Percentiles rank a stretch among this genome's conserved stretches.
Evolutionary conservation across 163 green algal genomes (phyloP).

Genomic region (Dunaliella salina): DNA sequence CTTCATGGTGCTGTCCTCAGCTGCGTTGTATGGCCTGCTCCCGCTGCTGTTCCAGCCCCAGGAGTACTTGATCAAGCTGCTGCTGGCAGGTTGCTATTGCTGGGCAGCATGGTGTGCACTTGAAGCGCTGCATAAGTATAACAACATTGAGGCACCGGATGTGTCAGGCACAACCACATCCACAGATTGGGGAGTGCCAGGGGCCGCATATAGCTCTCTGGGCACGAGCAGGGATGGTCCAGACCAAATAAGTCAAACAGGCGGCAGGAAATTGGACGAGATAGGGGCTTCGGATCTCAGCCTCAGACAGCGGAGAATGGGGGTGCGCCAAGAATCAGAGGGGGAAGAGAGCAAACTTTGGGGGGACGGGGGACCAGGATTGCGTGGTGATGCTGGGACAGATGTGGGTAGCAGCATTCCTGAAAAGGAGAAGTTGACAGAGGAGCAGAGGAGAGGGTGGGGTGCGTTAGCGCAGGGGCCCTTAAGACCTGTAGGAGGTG

Average conservation of each 20-base stretch:
- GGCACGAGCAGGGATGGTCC: neutral
- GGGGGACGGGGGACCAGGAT: too few relatives aligned
- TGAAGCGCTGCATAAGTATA: neutral
- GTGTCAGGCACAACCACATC: neutral
- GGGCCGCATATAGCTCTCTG: neutral
- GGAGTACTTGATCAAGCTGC: constrained; percentile 76
- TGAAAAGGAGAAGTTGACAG: too few relatives aligned
- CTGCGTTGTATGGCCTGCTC: constrained; percentile 71
- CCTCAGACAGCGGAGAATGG: too few relatives aligned
- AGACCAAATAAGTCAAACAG: neutral
- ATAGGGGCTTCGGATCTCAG: too few relatives aligned
- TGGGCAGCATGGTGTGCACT: constrained; percentile 22
- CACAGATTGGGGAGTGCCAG: neutral
- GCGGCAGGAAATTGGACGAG: too few relatives aligned
- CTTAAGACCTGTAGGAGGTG: too few relatives aligned
- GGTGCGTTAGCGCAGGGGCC: too few relatives aligned
- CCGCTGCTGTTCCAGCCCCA: constrained; percentile 75
- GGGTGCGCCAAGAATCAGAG: too few relatives aligned
- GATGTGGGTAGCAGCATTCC: too few relatives aligned
- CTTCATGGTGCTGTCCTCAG: constrained; percentile 60
- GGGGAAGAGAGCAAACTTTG: too few relatives aligned
- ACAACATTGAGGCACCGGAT: neutral
- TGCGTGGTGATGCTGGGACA: too few relatives aligned
- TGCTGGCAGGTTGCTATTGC: constrained; percentile 54
- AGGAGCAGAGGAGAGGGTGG: too few relatives aligned